Evolutionary conservation across 768 basidiomycete species (phyloP), one percentile per base, ranked within the genome.

Genomic region (Lentinula lateritia): DNA sequence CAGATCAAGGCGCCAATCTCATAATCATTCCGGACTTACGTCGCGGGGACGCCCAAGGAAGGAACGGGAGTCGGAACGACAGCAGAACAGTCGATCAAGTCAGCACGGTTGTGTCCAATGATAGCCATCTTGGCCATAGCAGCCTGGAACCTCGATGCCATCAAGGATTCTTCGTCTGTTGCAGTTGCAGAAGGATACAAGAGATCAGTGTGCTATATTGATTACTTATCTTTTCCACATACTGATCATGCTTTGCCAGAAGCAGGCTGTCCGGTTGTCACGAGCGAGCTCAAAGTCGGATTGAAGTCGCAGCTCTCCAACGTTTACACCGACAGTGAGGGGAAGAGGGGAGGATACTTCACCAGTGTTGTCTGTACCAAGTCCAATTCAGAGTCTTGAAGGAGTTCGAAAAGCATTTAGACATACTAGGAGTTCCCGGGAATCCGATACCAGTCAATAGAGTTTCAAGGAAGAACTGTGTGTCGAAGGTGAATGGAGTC

Each of bases 231-330:
- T 46, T 45, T 45, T 46, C 2, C 23, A 55, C 66, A 58, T 55
- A 72, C 72, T 60, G 42, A 77, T 68, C 65, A 73, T 72, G 4
- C 71, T 69, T 62, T 79, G 78, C 77, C 78, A 79, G 57, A 68
- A 61, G 67, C 78, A 78, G 16, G 78, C 75, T n/a, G 77, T 78
- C 35, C 70, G 61, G 3, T 65, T 36, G 57, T 73, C 68, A 16
- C 70, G 69, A n/a, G 71, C 69, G 10, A 73, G 28, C 2, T 52
- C 61, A 35, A 58, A 60, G 60, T 74, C 73, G 10, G 72, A 72
- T 54, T 72, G 70, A 12, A 74, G 64, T 35, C 72, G 71, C 48
- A 73, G 66, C 60, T 74, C 73, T 3, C 72, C 70, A 9, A 61
- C 63, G 8, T 58, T 39, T 9, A 50, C 42, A 10, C 35, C 48